Conservation (phyloP, 352 stramenopile species). For the Phytophthora sp. region DNA sequence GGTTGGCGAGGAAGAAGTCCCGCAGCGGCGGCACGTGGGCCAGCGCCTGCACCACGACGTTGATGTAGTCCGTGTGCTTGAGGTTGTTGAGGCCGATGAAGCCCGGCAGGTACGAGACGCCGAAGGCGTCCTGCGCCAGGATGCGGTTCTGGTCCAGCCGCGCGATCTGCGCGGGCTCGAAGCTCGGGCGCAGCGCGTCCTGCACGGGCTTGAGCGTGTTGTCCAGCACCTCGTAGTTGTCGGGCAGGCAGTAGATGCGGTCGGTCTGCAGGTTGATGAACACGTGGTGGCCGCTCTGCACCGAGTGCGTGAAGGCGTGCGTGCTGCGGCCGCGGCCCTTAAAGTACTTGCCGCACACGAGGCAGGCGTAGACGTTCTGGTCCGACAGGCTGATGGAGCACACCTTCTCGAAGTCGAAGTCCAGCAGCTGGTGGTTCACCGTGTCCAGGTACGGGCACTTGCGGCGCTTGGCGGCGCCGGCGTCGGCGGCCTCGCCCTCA, state of each 20-base stretch:
- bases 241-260: slow-evolving; percentile 97
- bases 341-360: slow-evolving; percentile 99
- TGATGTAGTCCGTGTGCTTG: slow-evolving; percentile 98
- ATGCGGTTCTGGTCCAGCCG: slow-evolving; percentile 92
- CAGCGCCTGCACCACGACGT: slow-evolving; percentile 96
- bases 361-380: slow-evolving; percentile 98
- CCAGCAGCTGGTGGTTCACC: slow-evolving; percentile 96
- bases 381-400: slow-evolving; percentile 96
- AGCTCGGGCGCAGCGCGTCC: slow-evolving; percentile 92
- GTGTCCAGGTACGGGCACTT: slow-evolving; percentile 99
- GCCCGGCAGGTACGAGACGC: slow-evolving; percentile 96
- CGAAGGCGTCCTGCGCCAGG: slow-evolving; percentile 95
- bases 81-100: slow-evolving; percentile 99
- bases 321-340: slow-evolving; percentile 93
- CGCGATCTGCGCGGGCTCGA: slow-evolving; percentile 83
- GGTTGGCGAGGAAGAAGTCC: slow-evolving; percentile 94
- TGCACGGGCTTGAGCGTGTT: slow-evolving; percentile 95
- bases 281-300: slow-evolving; percentile 97
- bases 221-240: slow-evolving; percentile 99
- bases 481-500: slow-evolving; percentile 18
- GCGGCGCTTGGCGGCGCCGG: slow-evolving; percentile 58
- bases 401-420: slow-evolving; percentile 99
- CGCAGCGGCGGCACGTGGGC: slow-evolving; percentile 95
- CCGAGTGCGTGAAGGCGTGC: slow-evolving; percentile 96
- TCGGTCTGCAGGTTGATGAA: slow-evolving; percentile 97